These are phyloP conservation scores for Phytophthora vignae DNA, from an alignment of 352 stramenopile species.

Conservation along the genomic window DNA sequence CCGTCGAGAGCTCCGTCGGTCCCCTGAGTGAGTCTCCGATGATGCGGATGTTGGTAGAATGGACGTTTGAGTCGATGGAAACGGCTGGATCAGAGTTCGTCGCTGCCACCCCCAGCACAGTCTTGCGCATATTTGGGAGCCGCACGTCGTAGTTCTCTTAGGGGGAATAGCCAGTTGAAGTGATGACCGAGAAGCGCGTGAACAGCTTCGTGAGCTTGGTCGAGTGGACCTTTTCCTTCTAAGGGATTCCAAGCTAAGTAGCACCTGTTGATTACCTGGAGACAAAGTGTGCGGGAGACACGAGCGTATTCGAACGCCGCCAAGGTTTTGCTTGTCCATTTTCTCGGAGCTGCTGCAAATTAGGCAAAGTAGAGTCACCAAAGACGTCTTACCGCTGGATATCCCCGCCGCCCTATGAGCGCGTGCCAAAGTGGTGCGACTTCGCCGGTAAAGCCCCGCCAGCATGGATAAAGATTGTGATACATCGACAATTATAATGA, in stretches of 20 bases:
- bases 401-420: constrained; percentile 7
- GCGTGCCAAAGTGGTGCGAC: constrained; percentile 8
- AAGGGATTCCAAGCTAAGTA: background rate
- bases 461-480: constrained; percentile 16
- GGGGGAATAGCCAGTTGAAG: background rate
- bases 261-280: background rate
- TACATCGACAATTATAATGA: constrained; percentile 21
- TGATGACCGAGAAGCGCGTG: background rate
- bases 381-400: background rate
- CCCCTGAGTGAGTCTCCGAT: background rate
- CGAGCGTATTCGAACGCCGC: constrained; percentile 7
- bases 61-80: background rate
- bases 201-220: background rate
- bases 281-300: constrained; percentile 15
- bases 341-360: constrained; percentile 10
- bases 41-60: background rate
- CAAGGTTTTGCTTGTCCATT: constrained; percentile 17
- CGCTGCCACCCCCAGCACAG: background rate
- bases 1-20: background rate
- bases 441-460: constrained; percentile 12
- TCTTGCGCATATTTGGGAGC: background rate
- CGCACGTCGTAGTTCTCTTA: no score
- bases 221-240: background rate
- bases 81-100: background rate
- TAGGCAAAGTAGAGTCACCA: constrained; percentile 11